These are phyloP conservation scores for Brettanomyces anomalus DNA, from an alignment of 805 yeast genomes.

Conservation along the genomic window DNA sequence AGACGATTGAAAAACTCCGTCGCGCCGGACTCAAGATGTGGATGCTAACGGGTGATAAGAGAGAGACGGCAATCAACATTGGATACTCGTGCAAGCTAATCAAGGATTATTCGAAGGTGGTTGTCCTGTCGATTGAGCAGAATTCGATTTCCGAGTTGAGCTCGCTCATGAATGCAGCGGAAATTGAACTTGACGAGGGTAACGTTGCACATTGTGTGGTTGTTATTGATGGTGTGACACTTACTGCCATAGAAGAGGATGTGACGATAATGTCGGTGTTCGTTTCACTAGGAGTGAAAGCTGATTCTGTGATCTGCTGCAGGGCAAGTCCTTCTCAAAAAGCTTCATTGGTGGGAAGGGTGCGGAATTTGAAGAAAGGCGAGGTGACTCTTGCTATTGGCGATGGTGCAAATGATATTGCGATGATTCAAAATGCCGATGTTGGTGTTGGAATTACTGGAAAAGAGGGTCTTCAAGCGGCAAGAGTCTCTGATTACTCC, in stretches of 20 bases:
- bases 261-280: slow-evolving; percentile 64
- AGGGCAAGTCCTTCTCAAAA: slow-evolving; percentile 97
- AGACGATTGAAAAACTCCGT: slow-evolving; percentile 82
- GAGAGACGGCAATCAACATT: slow-evolving; percentile 96
- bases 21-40: slow-evolving; percentile 92
- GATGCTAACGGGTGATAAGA: slow-evolving; percentile 98
- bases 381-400: slow-evolving; percentile 93
- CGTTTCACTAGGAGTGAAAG: slow-evolving; percentile 74
- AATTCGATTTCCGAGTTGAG: slow-evolving; percentile 41
- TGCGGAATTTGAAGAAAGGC: slow-evolving; percentile 57
- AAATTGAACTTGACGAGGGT: slow-evolving; percentile 62
- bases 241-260: slow-evolving; percentile 65
- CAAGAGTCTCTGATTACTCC: slow-evolving; percentile 88
- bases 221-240: slow-evolving; percentile 90
- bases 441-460: slow-evolving; percentile 98
- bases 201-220: slow-evolving; percentile 89
- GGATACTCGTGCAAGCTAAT: slow-evolving; percentile 92
- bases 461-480: slow-evolving; percentile 94
- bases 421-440: slow-evolving; percentile 98
- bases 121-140: slow-evolving; percentile 40
- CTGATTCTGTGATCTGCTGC: slow-evolving; percentile 90
- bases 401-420: slow-evolving; percentile 98
- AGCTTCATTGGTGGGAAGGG: slow-evolving; percentile 76
- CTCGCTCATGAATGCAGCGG: slow-evolving; percentile 65
- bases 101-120: slow-evolving; percentile 85